Evolutionary conservation across 192 early-diverging fungal genomes (phyloP), one percentile per base, ranked within the genome.

Genomic region (Podochytrium sp.): DNA sequence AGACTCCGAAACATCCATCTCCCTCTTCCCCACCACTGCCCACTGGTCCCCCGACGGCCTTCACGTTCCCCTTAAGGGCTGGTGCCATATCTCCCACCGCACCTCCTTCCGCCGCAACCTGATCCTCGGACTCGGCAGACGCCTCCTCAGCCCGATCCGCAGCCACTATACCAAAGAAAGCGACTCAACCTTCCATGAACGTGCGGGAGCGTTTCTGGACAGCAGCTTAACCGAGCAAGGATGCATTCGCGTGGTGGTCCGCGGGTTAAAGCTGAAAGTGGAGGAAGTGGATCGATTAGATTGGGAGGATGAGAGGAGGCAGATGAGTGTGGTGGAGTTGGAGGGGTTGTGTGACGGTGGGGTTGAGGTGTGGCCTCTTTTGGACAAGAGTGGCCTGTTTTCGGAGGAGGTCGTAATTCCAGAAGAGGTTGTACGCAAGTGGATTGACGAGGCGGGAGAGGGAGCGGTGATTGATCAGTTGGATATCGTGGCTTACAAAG

Each of bases 211-310:
- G 3, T 81, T 81, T 47, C 70, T 81, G 20, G 76, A 77, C 5
- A 65, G 29, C 14, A 14, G 25, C 1, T n/a, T 75, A 62, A 10
- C 47, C 51, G 67, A 47, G 52, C 34, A 63, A 56, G 32, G 70
- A 72, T 10, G 2, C 1, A 49, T 81, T n/a, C 68, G 74, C 6
- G 81, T 91, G 25, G 76, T 85, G 18, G 79, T 85, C 33, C 50
- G 82, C 0, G 90, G 89, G 2, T 41, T 84, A 5, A 75, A 80
- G 20, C 73, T 70, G 27, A 76, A 77, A 12, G 65, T 50, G 7
- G 61, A 29, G 25, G 72, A 12, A 59, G 34, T 49, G 29, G 72
- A 70, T 40, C 57, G 2, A 37, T 42, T 35, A n/a, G n/a, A n/a
- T n/a, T n/a, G n/a, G n/a, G n/a, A n/a, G n/a, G n/a, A n/a, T n/a